Base-by-base conservation (phyloP, 2,329 filamentous ascomycete species). In the Fusarium sp. region DNA sequence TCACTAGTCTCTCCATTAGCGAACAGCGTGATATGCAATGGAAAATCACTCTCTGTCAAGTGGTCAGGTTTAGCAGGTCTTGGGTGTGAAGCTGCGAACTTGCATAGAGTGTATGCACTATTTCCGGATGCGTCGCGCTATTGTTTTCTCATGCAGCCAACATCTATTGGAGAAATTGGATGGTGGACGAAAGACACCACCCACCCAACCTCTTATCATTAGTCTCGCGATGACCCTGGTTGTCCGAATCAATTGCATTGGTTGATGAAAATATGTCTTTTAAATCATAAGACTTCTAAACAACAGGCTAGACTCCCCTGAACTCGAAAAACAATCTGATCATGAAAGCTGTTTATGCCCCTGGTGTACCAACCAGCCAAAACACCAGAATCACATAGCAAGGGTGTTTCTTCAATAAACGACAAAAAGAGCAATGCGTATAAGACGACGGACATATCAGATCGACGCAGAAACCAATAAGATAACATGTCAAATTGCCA, bases 141-240 rank as follows among this genome's bases (percentile, higher is more conserved):
- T 57, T 58, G 42, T 27, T 25, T 69, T 44, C 14, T 39, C n/a
- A 25, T 62, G 65, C 60, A 73, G 46, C 65, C 64, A 68, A 60
- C 33, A 68, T n/a, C 18, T 33, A 22, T 35, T 27, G 38, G 42
- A 46, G 52, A 44, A 33, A 18, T 31, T 44, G 31, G 22, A 12
- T 66, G 33, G 29, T 36, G n/a, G 36, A 35, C 20, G 27, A 18
- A 20, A 33, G 25, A 56, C 27, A 50, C 38, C 20, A 54, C 45
- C 6, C n/a, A 46, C 13, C 55, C 45, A 33, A 7, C 13, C 27
- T 29, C 15, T 29, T 13, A 17, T 17, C 25, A 31, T 52, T 35
- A 17, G 18, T 45, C 7, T 20, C 25, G 12, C 17, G 31, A 42
- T 27, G n/a, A 33, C 8, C 13, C 7, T 29, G 29, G 41, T 15